Evolutionary conservation across 768 basidiomycete species (phyloP).

Genomic region (Lentinula boryana): DNA sequence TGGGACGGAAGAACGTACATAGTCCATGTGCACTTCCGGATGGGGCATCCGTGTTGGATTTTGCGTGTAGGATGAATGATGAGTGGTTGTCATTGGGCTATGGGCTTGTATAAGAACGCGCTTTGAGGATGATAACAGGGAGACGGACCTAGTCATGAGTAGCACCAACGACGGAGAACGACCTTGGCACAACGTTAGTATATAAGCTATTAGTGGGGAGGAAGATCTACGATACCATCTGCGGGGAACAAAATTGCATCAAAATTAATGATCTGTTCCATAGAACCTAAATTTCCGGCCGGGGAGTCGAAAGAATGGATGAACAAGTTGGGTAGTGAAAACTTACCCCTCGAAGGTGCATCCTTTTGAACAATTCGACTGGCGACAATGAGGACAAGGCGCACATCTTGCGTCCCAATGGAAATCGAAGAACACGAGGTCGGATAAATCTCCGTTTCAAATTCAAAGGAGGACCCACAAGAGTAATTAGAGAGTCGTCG

Average conservation of each 20-base stretch:
- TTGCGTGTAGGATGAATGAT: constrained; percentile 38
- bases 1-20: constrained; percentile 28
- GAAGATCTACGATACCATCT: constrained; percentile 37
- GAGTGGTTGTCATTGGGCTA: constrained; percentile 39
- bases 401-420: constrained; percentile 5
- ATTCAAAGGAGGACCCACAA: not conserved
- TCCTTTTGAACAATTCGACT: constrained; percentile 18
- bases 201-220: not conserved
- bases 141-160: constrained; percentile 62
- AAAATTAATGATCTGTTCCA: constrained; percentile 62
- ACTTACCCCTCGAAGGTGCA: not conserved
- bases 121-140: not conserved
- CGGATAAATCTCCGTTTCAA: constrained; percentile 12
- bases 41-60: constrained; percentile 65
- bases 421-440: constrained; percentile 26
- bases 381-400: constrained; percentile 7
- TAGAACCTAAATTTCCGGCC: constrained; percentile 20
- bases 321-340: constrained; percentile 1
- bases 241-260: constrained; percentile 75
- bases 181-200: constrained; percentile 25
- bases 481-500: not conserved
- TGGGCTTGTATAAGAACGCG: not conserved
- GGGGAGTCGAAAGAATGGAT: not conserved
- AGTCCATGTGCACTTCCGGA: constrained; percentile 83
- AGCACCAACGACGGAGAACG: constrained; percentile 68